Evolutionary conservation across 148 eudicot species (phyloP).

Genomic region (Silene latifolia): DNA sequence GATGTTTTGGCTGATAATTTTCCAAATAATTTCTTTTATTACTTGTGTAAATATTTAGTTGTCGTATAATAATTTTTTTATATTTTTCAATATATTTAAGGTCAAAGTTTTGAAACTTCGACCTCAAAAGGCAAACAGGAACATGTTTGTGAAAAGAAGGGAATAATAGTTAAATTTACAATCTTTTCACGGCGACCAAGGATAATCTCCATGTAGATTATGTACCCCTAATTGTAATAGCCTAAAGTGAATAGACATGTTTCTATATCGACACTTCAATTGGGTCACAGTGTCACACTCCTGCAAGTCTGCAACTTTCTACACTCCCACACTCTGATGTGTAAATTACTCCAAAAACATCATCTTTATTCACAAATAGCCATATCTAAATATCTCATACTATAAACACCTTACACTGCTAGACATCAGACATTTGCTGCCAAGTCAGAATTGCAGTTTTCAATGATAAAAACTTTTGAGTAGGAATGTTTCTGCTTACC

Average conservation of each 20-base stretch:
- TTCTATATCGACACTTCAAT: neutral
- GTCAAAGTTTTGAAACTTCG: too few relatives aligned
- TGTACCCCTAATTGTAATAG: neutral
- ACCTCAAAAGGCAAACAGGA: too few relatives aligned
- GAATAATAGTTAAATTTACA: neutral
- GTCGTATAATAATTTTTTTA: too few relatives aligned
- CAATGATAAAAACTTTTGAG: neutral
- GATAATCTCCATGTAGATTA: neutral
- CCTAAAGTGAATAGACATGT: neutral
- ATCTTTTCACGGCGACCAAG: neutral
- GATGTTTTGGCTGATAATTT: too few relatives aligned
- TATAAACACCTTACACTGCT: neutral
- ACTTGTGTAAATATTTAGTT: too few relatives aligned
- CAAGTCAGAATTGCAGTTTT: neutral
- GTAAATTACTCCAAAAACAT: neutral
- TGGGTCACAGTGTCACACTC: neutral
- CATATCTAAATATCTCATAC: neutral
- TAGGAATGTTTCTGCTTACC: conserved; percentile 29
- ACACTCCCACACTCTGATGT: too few relatives aligned
- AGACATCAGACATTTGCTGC: neutral
- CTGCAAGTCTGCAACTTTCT: neutral
- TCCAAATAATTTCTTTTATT: too few relatives aligned
- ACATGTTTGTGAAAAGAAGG: too few relatives aligned
- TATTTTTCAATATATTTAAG: too few relatives aligned
- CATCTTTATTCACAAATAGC: neutral